Evolutionary conservation across 1,139 yeast species (phyloP).

Genomic region (Nakaseomyces kungkrabaensis): DNA sequence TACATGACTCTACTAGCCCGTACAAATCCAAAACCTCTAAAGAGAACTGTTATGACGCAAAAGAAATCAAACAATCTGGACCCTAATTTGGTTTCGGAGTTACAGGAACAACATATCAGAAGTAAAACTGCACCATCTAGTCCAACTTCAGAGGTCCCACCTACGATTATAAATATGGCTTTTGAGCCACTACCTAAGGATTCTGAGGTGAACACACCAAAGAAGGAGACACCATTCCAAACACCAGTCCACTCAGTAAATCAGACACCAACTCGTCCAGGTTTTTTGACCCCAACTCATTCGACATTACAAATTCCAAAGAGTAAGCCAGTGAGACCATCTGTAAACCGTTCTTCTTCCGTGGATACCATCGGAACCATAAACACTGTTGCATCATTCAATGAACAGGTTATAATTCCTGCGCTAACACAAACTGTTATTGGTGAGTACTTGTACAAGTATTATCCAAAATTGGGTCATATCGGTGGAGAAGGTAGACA

Average conservation of each 20-base stretch:
- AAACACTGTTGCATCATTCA: slow-evolving; percentile 44
- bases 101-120: not conserved
- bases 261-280: not conserved
- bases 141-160: slow-evolving; percentile 1
- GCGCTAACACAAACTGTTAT: slow-evolving; percentile 87
- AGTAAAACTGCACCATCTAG: slow-evolving; percentile 3
- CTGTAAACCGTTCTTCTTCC: slow-evolving; percentile 3
- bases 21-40: not conserved
- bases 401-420: slow-evolving; percentile 69
- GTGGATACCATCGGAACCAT: slow-evolving; percentile 2
- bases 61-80: not conserved
- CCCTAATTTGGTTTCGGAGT: slow-evolving; percentile 1
- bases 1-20: slow-evolving; percentile 32
- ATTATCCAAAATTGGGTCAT: slow-evolving; percentile 70
- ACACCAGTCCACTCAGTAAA: not conserved
- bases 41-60: not conserved
- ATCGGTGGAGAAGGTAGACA: slow-evolving; percentile 74
- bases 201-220: not conserved
- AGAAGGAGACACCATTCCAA: not conserved
- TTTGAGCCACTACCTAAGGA: not conserved
- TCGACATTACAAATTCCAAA: not conserved
- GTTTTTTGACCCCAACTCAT: not conserved
- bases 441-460: slow-evolving; percentile 85
- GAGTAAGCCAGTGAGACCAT: not conserved
- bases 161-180: not conserved